Conservation (phyloP, 1,284 basidiomycete genomes). For the Ceratobasidium sp. region DNA sequence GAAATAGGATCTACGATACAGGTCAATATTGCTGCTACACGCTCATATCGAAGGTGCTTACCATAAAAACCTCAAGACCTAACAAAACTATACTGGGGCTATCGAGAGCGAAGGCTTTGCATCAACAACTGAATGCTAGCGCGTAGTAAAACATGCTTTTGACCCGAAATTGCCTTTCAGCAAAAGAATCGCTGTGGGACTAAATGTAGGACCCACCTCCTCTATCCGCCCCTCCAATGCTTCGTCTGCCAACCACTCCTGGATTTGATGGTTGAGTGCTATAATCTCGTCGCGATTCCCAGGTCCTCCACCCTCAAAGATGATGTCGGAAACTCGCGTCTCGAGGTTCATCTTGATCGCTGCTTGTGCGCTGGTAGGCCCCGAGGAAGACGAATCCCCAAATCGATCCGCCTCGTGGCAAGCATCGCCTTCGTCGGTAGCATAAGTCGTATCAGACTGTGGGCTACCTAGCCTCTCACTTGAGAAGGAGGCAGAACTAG, state of each 20-base stretch:
- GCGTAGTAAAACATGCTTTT: slow-evolving; percentile 23
- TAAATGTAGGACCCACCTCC: not conserved
- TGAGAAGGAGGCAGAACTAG: too few species aligned
- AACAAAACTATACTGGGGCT: not conserved
- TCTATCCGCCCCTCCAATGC: slow-evolving; percentile 10
- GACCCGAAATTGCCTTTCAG: not conserved
- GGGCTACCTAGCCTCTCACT: too few species aligned
- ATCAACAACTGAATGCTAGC: slow-evolving; percentile 24
- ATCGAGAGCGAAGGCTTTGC: slow-evolving; percentile 24
- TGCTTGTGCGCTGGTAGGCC: not conserved
- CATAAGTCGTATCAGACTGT: not conserved
- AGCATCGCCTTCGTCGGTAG: not conserved
- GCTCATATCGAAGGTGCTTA: too few species aligned
- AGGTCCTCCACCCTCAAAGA: slow-evolving; percentile 9
- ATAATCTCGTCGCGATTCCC: not conserved
- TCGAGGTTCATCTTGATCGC: slow-evolving; percentile 16
- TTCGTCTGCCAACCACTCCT: slow-evolving; percentile 23
- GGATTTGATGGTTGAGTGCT: slow-evolving; percentile 18
- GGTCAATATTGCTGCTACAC: too few species aligned
- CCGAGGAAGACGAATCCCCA: not conserved
- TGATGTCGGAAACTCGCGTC: slow-evolving; percentile 8
- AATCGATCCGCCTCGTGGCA: not conserved
- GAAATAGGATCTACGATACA: too few species aligned
- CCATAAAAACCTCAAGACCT: too few species aligned
- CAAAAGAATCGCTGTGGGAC: not conserved